A percentile compares a stretch with the other conserved stretches of the same genome.
Evolutionary conservation across 2,329 filamentous ascomycete species (phyloP).

Genomic region (Colletotrichum trifolii): DNA sequence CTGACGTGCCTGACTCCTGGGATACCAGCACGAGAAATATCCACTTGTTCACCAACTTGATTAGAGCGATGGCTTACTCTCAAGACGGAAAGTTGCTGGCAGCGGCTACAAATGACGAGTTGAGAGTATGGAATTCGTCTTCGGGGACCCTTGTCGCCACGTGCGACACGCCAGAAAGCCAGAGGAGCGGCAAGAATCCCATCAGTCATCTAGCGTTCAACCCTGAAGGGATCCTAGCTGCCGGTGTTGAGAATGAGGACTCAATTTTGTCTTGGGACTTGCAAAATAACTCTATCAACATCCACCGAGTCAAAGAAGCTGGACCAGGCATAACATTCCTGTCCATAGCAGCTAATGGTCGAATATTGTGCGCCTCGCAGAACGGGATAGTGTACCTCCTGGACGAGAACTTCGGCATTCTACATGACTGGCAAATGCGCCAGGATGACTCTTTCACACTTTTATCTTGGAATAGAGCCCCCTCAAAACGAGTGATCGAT

Average conservation of each 20-base stretch:
- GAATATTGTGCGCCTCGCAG: background rate
- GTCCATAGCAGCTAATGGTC: background rate
- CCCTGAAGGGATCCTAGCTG: too few species aligned
- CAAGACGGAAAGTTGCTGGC: background rate
- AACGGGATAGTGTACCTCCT: background rate
- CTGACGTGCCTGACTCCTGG: background rate
- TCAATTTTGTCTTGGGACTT: too few species aligned
- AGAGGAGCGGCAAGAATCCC: too few species aligned
- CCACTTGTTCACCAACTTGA: background rate
- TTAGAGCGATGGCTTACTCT: background rate
- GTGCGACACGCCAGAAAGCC: too few species aligned
- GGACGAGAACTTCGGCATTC: background rate
- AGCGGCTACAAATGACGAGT: too few species aligned
- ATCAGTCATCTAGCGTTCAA: too few species aligned
- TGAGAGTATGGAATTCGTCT: too few species aligned
- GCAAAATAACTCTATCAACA: background rate
- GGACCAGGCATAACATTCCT: background rate
- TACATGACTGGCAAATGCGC: background rate
- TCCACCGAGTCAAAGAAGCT: background rate
- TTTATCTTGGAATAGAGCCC: background rate
- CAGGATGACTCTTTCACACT: accelerated
- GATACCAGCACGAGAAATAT: background rate
- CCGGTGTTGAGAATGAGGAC: too few species aligned
- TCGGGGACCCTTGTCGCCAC: too few species aligned
- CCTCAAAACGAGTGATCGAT: background rate